Conservation (phyloP, 2,329 filamentous ascomycete genomes). For the Lachnellula willkommii region DNA sequence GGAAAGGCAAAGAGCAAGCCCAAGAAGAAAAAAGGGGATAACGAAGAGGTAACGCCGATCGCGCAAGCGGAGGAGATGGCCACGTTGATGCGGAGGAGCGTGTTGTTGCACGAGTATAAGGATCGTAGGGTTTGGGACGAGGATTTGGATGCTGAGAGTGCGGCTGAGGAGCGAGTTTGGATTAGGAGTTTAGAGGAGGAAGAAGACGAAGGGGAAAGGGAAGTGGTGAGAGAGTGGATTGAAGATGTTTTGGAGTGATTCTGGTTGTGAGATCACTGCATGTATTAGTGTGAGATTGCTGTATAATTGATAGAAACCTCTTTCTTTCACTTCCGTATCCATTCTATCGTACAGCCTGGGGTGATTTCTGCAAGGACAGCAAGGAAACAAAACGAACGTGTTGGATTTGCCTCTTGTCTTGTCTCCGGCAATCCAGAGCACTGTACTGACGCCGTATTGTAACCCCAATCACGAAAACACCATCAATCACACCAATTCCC, state of each 20-base stretch:
- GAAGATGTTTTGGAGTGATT: slow-evolving; percentile 5
- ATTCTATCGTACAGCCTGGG: neutral
- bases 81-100: slow-evolving; percentile 23
- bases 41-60: neutral
- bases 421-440: no score
- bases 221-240: slow-evolving; percentile 17
- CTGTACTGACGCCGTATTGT: no score
- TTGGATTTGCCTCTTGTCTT: no score
- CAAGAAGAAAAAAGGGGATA: neutral
- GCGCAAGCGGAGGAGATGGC: slow-evolving; percentile 24
- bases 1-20: neutral
- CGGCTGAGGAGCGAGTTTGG: slow-evolving; percentile 14
- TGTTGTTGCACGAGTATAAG: slow-evolving; percentile 22
- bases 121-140: slow-evolving; percentile 21
- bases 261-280: neutral
- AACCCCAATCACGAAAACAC: no score
- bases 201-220: slow-evolving; percentile 1
- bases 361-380: no score
- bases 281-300: neutral
- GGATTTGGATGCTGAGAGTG: slow-evolving; percentile 16
- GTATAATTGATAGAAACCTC: neutral
- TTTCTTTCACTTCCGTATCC: neutral
- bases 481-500: no score
- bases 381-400: no score
- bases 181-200: neutral